Percentiles rank a stretch among this genome's conserved stretches.
These are phyloP conservation scores for Colletotrichum falcatum DNA, from an alignment of 2,329 filamentous ascomycete genomes.

Conservation along the genomic window DNA sequence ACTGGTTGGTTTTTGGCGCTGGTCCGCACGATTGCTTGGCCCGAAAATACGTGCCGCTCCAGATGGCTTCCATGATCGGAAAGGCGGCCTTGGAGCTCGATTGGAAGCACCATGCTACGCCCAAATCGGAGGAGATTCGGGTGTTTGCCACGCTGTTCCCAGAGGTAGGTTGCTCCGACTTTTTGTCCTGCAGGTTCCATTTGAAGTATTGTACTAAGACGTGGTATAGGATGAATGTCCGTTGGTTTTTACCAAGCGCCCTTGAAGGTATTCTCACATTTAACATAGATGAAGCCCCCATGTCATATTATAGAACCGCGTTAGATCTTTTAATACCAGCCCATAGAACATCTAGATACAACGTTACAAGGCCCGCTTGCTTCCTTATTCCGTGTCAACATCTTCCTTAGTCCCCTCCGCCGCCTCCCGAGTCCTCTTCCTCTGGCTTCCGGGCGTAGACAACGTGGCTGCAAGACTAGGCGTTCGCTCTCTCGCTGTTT, in stretches of 20 bases:
- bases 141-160: conserved; percentile 64
- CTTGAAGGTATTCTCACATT: too few relatives aligned
- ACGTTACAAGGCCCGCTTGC: too few relatives aligned
- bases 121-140: conserved; percentile 60
- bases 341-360: too few relatives aligned
- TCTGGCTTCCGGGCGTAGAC: conserved; percentile 7
- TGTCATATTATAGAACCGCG: too few relatives aligned
- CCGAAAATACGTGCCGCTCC: conserved; percentile 61
- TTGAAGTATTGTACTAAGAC: too few relatives aligned
- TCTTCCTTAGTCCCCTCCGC: not conserved
- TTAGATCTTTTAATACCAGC: too few relatives aligned
- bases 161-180: conserved; percentile 60
- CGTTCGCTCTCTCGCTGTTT: conserved; percentile 48
- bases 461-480: conserved; percentile 30
- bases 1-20: conserved; percentile 66
- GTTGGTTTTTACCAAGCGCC: too few relatives aligned
- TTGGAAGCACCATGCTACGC: conserved; percentile 63
- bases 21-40: conserved; percentile 64
- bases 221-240: too few relatives aligned
- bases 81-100: conserved; percentile 63
- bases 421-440: not conserved
- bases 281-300: too few relatives aligned
- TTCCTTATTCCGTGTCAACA: too few relatives aligned
- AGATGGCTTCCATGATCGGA: conserved; percentile 64
- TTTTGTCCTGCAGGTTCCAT: too few relatives aligned